Percentiles rank a stretch among this genome's conserved stretches.
Conservation (phyloP, 805 yeast species). For the Scheffersomyces amazonensis region DNA sequence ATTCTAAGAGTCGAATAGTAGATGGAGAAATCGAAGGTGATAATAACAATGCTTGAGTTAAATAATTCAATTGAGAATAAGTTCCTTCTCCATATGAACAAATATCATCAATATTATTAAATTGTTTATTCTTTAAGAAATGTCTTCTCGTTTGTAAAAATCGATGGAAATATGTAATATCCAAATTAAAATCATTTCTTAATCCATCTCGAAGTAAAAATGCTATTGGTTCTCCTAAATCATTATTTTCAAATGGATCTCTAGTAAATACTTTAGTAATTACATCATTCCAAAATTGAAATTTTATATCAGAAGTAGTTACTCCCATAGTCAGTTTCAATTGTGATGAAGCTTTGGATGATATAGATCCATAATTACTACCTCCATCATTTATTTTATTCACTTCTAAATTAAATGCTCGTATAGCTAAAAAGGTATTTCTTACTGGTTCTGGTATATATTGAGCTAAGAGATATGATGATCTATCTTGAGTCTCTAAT, state of each 20-base stretch:
- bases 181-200: conserved; percentile 48
- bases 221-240: conserved; percentile 62
- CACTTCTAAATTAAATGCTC: conserved; percentile 65
- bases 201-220: conserved; percentile 54
- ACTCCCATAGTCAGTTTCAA: conserved; percentile 29
- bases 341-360: conserved; percentile 30
- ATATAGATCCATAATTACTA: conserved; percentile 14
- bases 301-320: conserved; percentile 50
- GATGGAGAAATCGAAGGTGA: conserved; percentile 59
- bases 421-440: conserved; percentile 59
- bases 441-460: conserved; percentile 66
- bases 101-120: conserved; percentile 51
- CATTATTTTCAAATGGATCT: conserved; percentile 25
- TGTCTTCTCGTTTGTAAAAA: conserved; percentile 57
- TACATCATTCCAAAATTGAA: conserved; percentile 73
- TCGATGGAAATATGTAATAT: conserved; percentile 54
- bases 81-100: conserved; percentile 82
- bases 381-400: conserved; percentile 43
- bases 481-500: conserved; percentile 52
- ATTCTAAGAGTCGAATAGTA: conserved; percentile 45
- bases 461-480: conserved; percentile 63
- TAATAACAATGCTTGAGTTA: conserved; percentile 57
- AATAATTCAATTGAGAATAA: conserved; percentile 68
- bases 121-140: conserved; percentile 43
- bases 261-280: conserved; percentile 43